Conservation (phyloP, 1,284 basidiomycete genomes). For the Inonotus hispidus region DNA sequence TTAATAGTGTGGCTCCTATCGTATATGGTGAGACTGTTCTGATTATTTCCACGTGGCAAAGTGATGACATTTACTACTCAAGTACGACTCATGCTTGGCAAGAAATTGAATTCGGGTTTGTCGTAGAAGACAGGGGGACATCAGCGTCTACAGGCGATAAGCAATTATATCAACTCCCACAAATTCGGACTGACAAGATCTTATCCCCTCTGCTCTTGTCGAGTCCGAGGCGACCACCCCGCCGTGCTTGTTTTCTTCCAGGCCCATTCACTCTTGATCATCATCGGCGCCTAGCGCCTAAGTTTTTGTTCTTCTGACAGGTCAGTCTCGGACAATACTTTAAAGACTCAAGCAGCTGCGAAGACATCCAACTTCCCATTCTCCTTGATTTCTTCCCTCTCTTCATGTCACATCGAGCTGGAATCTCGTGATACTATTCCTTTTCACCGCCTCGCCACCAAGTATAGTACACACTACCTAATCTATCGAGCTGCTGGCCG, state of each 20-base stretch:
- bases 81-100: too few relatives aligned
- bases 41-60: neutral
- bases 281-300: neutral
- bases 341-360: neutral
- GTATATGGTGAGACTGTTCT: too few relatives aligned
- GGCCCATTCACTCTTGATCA: neutral
- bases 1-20: too few relatives aligned
- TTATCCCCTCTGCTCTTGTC: neutral
- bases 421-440: neutral
- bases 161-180: neutral
- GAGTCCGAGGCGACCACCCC: neutral
- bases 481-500: neutral
- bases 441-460: neutral
- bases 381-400: neutral
- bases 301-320: neutral
- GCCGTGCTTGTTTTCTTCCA: slow-evolving; percentile 7
- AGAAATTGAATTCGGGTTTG: too few relatives aligned
- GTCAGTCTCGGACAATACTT: neutral
- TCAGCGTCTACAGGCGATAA: neutral
- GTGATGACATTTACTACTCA: neutral
- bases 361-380: neutral
- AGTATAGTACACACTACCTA: neutral
- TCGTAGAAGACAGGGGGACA: too few relatives aligned
- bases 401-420: neutral
- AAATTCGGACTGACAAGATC: neutral